phyloP scores from a whole-genome alignment of 768 basidiomycete species.

The Serendipita indica region DNA sequence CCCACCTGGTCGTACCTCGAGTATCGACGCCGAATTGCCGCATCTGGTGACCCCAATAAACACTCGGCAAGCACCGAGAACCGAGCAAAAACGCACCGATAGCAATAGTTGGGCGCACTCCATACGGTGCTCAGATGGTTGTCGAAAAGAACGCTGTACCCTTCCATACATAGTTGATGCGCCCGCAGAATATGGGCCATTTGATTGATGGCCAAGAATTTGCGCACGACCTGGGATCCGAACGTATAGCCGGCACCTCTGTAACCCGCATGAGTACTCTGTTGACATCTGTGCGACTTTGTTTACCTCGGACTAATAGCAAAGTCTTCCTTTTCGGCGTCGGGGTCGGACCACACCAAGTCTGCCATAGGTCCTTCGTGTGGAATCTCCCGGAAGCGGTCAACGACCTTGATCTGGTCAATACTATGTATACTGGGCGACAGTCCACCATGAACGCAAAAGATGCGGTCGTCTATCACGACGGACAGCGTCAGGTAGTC shows the following conservation, averaged over 20 bases:
- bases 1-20: slow-evolving; percentile 77
- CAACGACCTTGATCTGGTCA: slow-evolving; percentile 98
- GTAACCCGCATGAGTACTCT: slow-evolving; percentile 12
- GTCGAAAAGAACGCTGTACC: slow-evolving; percentile 93
- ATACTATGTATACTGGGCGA: slow-evolving; percentile 98
- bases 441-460: slow-evolving; percentile 95
- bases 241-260: slow-evolving; percentile 99
- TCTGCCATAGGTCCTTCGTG: slow-evolving; percentile 99
- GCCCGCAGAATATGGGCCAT: slow-evolving; percentile 97
- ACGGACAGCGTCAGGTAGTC: slow-evolving; percentile 95
- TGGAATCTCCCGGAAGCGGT: slow-evolving; percentile 98
- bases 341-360: slow-evolving; percentile 99
- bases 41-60: slow-evolving; percentile 20
- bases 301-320: slow-evolving; percentile 91
- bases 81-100: slow-evolving; percentile 37
- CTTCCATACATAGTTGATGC: slow-evolving; percentile 99
- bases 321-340: slow-evolving; percentile 98
- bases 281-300: not conserved
- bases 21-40: slow-evolving; percentile 90
- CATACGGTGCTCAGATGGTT: slow-evolving; percentile 93
- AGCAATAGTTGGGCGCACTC: slow-evolving; percentile 98
- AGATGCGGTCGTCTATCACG: slow-evolving; percentile 97
- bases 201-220: slow-evolving; percentile 88
- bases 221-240: slow-evolving; percentile 92
- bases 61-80: not conserved